These are phyloP conservation scores for Yamadazyma blattariae DNA, from an alignment of 1,139 yeast species.

Conservation along the genomic window DNA sequence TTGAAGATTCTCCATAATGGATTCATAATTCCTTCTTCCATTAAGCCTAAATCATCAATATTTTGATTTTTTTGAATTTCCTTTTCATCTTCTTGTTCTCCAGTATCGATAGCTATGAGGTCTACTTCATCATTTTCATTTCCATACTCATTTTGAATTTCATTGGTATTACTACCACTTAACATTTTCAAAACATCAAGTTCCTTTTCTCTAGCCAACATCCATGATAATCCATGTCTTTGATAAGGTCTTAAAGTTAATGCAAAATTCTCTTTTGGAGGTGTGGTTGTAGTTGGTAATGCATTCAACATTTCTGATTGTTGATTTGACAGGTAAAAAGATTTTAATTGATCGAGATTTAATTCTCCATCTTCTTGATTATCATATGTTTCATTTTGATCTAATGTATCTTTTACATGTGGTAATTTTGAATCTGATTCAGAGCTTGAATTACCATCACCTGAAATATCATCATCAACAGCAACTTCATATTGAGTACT, in stretches of 20 bases:
- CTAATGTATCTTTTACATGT: background rate
- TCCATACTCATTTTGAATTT: too few species aligned
- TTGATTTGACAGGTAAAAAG: constrained; percentile 69
- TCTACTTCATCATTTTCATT: too few species aligned
- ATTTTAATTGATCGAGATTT: constrained; percentile 69
- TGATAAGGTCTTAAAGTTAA: constrained; percentile 68
- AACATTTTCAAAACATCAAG: constrained; percentile 35
- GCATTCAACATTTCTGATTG: constrained; percentile 45
- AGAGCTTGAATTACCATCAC: background rate
- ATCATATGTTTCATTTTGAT: constrained; percentile 2
- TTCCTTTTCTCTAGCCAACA: constrained; percentile 66
- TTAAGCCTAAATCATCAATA: constrained; percentile 21
- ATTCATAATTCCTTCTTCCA: constrained; percentile 59
- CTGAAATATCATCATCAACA: background rate
- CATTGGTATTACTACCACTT: too few species aligned
- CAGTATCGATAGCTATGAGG: too few species aligned
- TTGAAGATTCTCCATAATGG: constrained; percentile 82
- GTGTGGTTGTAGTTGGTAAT: constrained; percentile 61
- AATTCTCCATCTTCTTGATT: constrained; percentile 35
- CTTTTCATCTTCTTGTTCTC: constrained; percentile 10
- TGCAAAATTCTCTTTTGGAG: constrained; percentile 53
- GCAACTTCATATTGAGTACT: constrained; percentile 9
- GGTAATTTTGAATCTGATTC: background rate
- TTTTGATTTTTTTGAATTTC: constrained; percentile 16
- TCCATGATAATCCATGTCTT: constrained; percentile 79